Percentiles rank a stretch among this genome's conserved stretches.
Evolutionary conservation across 2,329 filamentous ascomycete species (phyloP).

Genomic region (Fusarium tricinctum): DNA sequence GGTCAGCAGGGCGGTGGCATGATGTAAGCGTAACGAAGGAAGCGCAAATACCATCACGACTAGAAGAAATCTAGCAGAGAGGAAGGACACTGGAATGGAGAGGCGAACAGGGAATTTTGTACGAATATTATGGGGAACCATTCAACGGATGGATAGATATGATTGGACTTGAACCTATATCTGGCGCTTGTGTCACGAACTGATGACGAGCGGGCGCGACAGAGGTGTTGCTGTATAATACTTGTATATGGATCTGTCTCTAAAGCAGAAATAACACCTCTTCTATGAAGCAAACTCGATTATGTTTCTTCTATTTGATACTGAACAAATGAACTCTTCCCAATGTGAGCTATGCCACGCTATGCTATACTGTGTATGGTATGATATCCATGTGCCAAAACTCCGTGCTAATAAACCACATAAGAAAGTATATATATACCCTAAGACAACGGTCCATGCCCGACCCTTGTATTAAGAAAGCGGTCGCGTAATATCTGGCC

Average conservation of each 20-base stretch:
- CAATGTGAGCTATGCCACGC: slow-evolving; percentile 4
- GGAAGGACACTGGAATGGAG: not conserved
- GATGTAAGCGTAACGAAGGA: slow-evolving; percentile 44
- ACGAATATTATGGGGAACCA: slow-evolving; percentile 36
- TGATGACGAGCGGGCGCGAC: slow-evolving; percentile 29
- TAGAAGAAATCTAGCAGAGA: slow-evolving; percentile 7
- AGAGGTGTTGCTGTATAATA: slow-evolving; percentile 47
- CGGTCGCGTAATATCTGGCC: slow-evolving; percentile 65
- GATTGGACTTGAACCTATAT: slow-evolving; percentile 36
- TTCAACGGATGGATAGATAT: slow-evolving; percentile 31
- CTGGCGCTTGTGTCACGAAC: slow-evolving; percentile 36
- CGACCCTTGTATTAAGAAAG: slow-evolving; percentile 32
- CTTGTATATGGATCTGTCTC: slow-evolving; percentile 44
- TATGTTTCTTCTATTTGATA: slow-evolving; percentile 29
- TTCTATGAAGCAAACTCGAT: slow-evolving; percentile 29
- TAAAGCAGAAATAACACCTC: slow-evolving; percentile 39
- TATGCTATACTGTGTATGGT: slow-evolving; percentile 23
- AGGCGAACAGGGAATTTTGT: slow-evolving; percentile 24
- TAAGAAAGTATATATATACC: slow-evolving; percentile 4
- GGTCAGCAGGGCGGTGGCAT: slow-evolving; percentile 53
- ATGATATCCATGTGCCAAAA: slow-evolving; percentile 32
- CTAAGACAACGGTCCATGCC: slow-evolving; percentile 11
- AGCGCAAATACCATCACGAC: not conserved
- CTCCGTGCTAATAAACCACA: slow-evolving; percentile 29
- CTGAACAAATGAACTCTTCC: slow-evolving; percentile 22